These are phyloP conservation scores for Lasiosphaeria ovina DNA, from an alignment of 495 filamentous ascomycete species.

Conservation along the genomic window DNA sequence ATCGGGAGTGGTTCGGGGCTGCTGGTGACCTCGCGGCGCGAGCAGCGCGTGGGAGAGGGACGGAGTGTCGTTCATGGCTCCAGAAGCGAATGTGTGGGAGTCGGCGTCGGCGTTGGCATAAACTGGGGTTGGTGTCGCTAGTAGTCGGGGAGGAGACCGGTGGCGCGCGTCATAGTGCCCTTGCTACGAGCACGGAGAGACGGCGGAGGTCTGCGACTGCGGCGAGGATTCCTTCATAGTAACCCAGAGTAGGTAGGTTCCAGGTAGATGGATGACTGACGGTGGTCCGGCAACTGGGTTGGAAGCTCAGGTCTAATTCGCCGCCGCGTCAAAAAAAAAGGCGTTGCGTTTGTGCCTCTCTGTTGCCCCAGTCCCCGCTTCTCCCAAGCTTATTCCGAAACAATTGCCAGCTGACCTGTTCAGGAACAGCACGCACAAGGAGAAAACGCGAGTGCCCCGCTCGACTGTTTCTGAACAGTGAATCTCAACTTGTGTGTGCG, in stretches of 20 bases:
- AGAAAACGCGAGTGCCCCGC: no score
- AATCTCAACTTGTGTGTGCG: no score
- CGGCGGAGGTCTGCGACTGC: constrained; percentile 14
- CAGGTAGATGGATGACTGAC: no score
- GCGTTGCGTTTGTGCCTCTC: neutral
- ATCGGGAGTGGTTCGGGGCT: constrained; percentile 29
- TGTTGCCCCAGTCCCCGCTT: neutral
- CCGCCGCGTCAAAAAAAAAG: neutral
- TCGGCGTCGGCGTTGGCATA: constrained; percentile 1
- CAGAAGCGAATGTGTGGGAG: neutral
- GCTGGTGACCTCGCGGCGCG: constrained; percentile 28
- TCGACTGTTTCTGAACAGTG: no score
- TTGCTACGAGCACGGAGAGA: constrained; percentile 30
- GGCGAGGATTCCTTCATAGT: constrained; percentile 7
- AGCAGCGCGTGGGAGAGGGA: constrained; percentile 22
- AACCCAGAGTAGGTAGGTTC: neutral
- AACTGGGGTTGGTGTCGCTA: constrained; percentile 9
- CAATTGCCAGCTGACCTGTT: neutral
- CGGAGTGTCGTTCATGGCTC: constrained; percentile 31
- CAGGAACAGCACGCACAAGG: no score
- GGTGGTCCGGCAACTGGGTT: neutral
- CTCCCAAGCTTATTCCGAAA: neutral
- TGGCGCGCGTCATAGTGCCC: constrained; percentile 27
- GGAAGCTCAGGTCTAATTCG: neutral
- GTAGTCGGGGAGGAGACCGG: constrained; percentile 13